Conservation (phyloP, 257 asterid genomes). For the Cruciata laevipes region DNA sequence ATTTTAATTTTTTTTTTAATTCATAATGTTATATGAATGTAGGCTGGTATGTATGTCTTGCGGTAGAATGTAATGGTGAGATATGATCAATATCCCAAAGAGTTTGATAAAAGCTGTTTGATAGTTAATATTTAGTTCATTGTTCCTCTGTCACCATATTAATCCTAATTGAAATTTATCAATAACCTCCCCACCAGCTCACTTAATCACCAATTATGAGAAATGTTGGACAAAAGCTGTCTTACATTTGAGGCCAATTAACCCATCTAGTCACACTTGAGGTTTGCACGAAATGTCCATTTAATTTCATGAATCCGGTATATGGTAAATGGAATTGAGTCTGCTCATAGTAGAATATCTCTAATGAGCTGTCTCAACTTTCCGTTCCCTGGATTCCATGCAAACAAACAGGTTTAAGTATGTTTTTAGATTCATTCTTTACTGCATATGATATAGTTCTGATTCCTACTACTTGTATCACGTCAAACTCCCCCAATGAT, state of each 20-base stretch:
- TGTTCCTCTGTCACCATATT: background rate
- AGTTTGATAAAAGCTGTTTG: background rate
- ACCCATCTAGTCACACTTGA: too few relatives aligned
- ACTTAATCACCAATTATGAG: background rate
- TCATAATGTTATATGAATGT: background rate
- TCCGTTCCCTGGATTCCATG: too few relatives aligned
- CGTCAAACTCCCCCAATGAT: background rate
- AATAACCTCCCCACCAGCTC: background rate
- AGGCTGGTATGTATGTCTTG: conserved; percentile 1
- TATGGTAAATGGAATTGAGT: too few relatives aligned
- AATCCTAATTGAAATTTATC: background rate
- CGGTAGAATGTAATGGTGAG: background rate
- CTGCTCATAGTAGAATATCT: background rate
- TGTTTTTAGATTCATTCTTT: background rate
- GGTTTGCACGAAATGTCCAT: background rate
- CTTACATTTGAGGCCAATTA: background rate
- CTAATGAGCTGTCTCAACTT: background rate
- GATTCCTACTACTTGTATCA: background rate
- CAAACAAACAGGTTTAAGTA: background rate
- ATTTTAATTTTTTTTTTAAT: background rate
- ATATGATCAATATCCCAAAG: background rate
- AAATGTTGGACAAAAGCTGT: background rate
- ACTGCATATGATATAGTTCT: too few relatives aligned
- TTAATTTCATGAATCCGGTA: background rate
- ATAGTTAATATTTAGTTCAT: background rate